A percentile compares a stretch with the other conserved stretches of the same genome.
These are phyloP conservation scores for Acanthamoeba lenticulata DNA, from an alignment of 208 protist genomes.

Conservation along the genomic window DNA sequence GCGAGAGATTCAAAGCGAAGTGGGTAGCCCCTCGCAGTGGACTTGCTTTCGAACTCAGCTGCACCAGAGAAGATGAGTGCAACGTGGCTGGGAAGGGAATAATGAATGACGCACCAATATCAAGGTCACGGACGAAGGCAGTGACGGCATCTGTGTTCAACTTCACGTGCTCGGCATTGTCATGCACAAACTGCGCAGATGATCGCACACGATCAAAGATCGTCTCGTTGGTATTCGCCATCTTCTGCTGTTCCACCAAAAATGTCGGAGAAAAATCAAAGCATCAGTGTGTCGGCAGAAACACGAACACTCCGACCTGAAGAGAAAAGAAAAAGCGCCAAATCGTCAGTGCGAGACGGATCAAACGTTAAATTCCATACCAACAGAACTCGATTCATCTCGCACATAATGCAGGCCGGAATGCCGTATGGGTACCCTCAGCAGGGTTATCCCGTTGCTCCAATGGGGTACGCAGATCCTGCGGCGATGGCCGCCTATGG, in stretches of 20 bases:
- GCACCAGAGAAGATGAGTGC: too few species aligned
- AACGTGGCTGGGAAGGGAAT: not conserved
- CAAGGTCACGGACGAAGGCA: not conserved
- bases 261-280: too few species aligned
- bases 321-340: not conserved
- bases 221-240: not conserved
- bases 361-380: too few species aligned
- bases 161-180: not conserved
- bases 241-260: not conserved
- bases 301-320: too few species aligned
- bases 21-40: not conserved
- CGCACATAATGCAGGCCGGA: not conserved
- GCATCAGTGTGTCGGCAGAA: not conserved
- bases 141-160: not conserved
- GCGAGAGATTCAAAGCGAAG: not conserved
- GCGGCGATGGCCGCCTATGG: not conserved
- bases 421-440: not conserved
- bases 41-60: conserved; percentile 17
- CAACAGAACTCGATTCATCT: not conserved
- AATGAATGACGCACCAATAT: not conserved
- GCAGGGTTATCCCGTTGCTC: not conserved
- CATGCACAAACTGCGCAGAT: not conserved
- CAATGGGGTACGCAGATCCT: not conserved
- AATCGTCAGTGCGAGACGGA: not conserved
- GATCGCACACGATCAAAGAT: not conserved